Percentiles rank a stretch among this genome's conserved stretches.
These are phyloP conservation scores for Penicillium pancosmium DNA, from an alignment of 495 filamentous ascomycete species.

Conservation along the genomic window DNA sequence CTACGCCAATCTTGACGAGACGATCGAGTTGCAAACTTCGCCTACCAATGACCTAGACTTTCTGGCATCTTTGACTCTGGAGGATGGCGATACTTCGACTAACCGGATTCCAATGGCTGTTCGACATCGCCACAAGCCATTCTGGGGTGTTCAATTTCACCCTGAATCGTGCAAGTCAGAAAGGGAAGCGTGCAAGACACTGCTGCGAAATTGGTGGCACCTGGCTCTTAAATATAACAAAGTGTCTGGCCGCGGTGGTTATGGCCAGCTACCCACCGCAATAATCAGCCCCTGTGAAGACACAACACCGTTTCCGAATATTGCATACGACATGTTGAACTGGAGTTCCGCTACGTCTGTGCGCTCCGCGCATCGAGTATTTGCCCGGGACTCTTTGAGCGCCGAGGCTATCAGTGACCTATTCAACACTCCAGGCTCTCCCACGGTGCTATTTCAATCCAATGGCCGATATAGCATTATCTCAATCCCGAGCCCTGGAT, in stretches of 20 bases:
- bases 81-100: constrained; percentile 6
- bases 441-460: constrained; percentile 46
- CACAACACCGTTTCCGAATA: constrained; percentile 28
- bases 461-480: constrained; percentile 46
- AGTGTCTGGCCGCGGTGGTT: constrained; percentile 32
- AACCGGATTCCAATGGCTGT: constrained; percentile 74
- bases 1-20: constrained; percentile 56
- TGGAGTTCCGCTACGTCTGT: constrained; percentile 40
- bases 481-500: constrained; percentile 42
- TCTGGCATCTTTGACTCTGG: constrained; percentile 42
- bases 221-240: constrained; percentile 43
- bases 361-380: constrained; percentile 29
- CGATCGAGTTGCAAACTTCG: neutral
- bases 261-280: constrained; percentile 27
- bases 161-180: constrained; percentile 90
- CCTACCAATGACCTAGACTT: constrained; percentile 29
- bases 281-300: constrained; percentile 29
- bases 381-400: constrained; percentile 23
- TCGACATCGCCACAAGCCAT: constrained; percentile 70
- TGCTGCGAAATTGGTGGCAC: constrained; percentile 80
- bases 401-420: constrained; percentile 40
- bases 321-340: constrained; percentile 39
- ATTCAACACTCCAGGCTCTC: constrained; percentile 40
- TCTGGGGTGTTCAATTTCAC: constrained; percentile 93
- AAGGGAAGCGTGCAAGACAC: constrained; percentile 59